phyloP scores from a whole-genome alignment of 805 yeast genomes.

The Cyberlindnera americana region DNA sequence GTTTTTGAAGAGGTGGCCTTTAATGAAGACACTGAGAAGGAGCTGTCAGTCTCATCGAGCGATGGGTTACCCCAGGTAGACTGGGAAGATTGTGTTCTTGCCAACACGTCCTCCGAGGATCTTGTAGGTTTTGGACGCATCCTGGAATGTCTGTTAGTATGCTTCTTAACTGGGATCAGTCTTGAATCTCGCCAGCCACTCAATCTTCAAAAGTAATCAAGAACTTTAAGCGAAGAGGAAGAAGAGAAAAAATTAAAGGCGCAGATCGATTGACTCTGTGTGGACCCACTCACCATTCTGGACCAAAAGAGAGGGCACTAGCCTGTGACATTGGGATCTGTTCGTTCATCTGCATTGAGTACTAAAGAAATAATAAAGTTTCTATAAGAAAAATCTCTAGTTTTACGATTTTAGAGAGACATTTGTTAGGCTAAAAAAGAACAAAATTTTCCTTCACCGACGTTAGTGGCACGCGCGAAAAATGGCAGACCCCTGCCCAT shows the following conservation, averaged over 20 bases:
- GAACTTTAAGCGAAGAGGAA: background rate
- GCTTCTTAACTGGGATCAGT: no score
- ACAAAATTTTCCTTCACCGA: slow-evolving; percentile 1
- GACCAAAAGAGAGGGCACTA: slow-evolving; percentile 14
- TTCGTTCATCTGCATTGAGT: slow-evolving; percentile 11
- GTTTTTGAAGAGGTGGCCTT: slow-evolving; percentile 6
- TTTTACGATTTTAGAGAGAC: no score
- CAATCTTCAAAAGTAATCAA: background rate
- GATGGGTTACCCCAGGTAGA: slow-evolving; percentile 7
- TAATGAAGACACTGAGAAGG: background rate
- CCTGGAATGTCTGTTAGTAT: slow-evolving; percentile 18
- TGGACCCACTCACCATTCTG: slow-evolving; percentile 13
- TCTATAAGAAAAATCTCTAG: no score
- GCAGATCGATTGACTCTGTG: background rate
- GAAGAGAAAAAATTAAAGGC: no score
- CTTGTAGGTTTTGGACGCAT: slow-evolving; percentile 31
- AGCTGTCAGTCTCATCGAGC: background rate
- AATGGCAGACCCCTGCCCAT: slow-evolving; percentile 6
- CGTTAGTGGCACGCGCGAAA: background rate
- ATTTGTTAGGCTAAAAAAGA: background rate
- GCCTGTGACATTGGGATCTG: slow-evolving; percentile 6
- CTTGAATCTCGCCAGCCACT: no score
- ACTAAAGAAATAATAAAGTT: background rate
- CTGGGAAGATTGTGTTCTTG: background rate
- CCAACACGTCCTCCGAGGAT: slow-evolving; percentile 1